phyloP scores from a whole-genome alignment of 163 green algal species.

The Coccomyxa subellipsoidea region DNA sequence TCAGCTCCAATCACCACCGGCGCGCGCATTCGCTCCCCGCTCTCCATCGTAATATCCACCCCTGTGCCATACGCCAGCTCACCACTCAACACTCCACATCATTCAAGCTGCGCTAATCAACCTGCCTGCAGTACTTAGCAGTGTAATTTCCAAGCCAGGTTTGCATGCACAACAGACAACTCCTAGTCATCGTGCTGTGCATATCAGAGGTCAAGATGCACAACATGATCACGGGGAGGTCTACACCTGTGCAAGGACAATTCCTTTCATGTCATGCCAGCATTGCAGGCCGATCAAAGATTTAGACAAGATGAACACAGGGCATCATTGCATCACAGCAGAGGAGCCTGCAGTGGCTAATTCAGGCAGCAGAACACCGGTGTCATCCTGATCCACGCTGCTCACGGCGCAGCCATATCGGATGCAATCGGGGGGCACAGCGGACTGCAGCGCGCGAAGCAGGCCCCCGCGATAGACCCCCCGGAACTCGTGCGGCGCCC shows the following conservation, averaged over 20 bases:
- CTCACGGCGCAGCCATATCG: background rate
- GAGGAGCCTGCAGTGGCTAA: background rate
- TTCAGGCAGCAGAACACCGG: background rate
- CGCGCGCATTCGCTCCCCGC: slow-evolving; percentile 32
- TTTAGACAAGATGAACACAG: background rate
- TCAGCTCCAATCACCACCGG: slow-evolving; percentile 71
- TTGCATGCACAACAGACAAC: too few relatives aligned
- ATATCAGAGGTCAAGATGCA: too few relatives aligned
- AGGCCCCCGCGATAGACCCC: slow-evolving; percentile 63
- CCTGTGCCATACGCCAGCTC: background rate
- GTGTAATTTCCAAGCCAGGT: too few relatives aligned
- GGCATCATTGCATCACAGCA: background rate
- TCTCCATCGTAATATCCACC: slow-evolving; percentile 26
- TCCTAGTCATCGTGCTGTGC: too few relatives aligned
- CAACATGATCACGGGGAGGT: too few relatives aligned
- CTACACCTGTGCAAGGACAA: too few relatives aligned
- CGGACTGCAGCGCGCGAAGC: slow-evolving; percentile 44
- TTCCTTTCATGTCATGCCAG: too few relatives aligned
- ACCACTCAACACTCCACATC: background rate
- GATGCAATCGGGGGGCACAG: slow-evolving; percentile 44
- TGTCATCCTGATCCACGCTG: background rate
- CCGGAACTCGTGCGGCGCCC: slow-evolving; percentile 68
- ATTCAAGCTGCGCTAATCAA: background rate
- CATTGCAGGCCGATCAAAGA: too few relatives aligned
- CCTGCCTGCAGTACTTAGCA: too few relatives aligned